These are phyloP conservation scores for Mycogone perniciosa DNA, from an alignment of 2,329 filamentous ascomycete species.

Conservation along the genomic window DNA sequence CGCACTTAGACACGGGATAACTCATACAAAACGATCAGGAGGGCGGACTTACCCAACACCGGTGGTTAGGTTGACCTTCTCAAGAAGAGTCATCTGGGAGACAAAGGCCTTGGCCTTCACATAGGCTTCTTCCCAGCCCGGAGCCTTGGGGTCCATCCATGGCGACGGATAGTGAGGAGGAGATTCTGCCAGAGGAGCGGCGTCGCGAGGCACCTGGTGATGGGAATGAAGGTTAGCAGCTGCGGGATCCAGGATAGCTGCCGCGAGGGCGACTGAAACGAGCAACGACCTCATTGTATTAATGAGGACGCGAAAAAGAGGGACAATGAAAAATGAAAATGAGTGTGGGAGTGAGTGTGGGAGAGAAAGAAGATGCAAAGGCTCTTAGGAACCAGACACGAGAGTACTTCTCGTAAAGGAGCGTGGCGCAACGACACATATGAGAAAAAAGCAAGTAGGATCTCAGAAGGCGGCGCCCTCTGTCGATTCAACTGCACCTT, in stretches of 20 bases:
- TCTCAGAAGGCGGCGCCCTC: not conserved
- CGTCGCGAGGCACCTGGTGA: conserved; percentile 17
- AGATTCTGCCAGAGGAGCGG: conserved; percentile 31
- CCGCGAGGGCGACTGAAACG: conserved; percentile 9
- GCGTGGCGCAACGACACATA: not conserved
- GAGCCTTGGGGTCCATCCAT: conserved; percentile 70
- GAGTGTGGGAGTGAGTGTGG: conserved; percentile 3
- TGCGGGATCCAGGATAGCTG: conserved; percentile 8
- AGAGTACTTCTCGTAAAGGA: not conserved
- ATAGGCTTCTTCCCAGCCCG: conserved; percentile 71
- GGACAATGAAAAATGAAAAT: not conserved
- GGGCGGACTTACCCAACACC: conserved; percentile 64
- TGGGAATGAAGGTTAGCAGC: conserved; percentile 19
- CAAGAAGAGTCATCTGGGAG: conserved; percentile 70
- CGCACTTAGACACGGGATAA: not conserved
- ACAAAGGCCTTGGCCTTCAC: conserved; percentile 71
- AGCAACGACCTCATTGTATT: not conserved
- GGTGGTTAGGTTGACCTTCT: conserved; percentile 94
- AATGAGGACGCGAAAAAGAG: too few relatives aligned
- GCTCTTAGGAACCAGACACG: not conserved
- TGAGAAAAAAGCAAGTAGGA: not conserved
- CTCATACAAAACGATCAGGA: not conserved
- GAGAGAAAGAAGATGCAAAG: not conserved
- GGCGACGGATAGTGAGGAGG: conserved; percentile 75
- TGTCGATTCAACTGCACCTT: not conserved